Evolutionary conservation across 1,284 basidiomycete genomes (phyloP), one percentile per base, ranked within the genome.

Genomic region (Heterobasidion occidentale): DNA sequence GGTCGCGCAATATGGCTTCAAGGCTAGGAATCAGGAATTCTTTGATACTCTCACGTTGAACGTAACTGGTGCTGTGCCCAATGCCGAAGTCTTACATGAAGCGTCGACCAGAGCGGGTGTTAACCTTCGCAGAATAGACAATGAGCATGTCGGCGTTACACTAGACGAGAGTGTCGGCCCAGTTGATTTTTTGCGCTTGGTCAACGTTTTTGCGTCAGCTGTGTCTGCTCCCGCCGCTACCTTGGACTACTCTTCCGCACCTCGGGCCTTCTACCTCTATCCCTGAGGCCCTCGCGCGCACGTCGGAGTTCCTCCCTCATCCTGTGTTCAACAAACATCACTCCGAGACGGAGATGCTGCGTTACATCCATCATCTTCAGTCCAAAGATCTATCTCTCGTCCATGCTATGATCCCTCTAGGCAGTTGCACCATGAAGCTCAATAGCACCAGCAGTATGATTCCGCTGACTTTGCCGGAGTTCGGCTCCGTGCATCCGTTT

Each of bases 381-480:
- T 86, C 86, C 56, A 98, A 98, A 76, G 96, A 99, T 70, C 83
- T 98, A 56, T 92, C 92, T 36, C 87, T 99, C 38, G 90, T 92
- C 7, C 95, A 99, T 69, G 86, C 92, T 45, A 98, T 98, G 94
- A 98, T 98, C 65, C 91, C 97, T 5, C 84, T 99, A 12, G 96
- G 96, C 56, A 96, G 90, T 66, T 95, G 92, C 71, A 95, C 93
- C 9, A 97, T 96, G 94, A 95, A 98, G 77, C 80, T 98, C 61
- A 98, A 98, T 76, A 94, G 92, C 67, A 96, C 93, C 14, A 94
- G 92, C 51, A 95, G 93, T 63, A 98, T 99, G 95, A 89, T 91
- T 56, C 94, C 96, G 12, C 77, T 99, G 38, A 97, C 94, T 7
- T 93, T 90, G 88, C 91, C 94, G 36, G 92, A 94, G 70, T 98